Evolutionary conservation across 768 basidiomycete species (phyloP).

Genomic region (Mycena haematopus): DNA sequence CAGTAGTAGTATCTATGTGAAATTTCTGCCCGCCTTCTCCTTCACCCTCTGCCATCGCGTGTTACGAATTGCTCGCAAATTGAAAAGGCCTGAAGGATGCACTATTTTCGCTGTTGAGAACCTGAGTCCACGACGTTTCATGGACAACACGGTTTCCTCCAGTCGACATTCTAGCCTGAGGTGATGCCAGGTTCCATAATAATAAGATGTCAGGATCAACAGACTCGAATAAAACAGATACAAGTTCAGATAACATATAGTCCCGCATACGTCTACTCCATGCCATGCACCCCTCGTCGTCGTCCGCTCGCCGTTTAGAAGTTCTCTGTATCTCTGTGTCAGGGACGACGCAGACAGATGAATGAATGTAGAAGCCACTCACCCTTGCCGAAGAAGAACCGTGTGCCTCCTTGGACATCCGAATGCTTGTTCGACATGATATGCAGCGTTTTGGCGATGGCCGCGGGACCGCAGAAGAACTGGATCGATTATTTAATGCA

Average conservation of each 20-base stretch:
- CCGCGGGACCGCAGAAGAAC: conserved; percentile 72
- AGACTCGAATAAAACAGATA: conserved; percentile 28
- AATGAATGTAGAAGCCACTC: conserved; percentile 33
- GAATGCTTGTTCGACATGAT: conserved; percentile 70
- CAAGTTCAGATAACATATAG: conserved; percentile 19
- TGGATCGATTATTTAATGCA: not conserved
- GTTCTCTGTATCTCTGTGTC: conserved; percentile 23
- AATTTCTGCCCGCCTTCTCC: no score
- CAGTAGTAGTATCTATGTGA: no score
- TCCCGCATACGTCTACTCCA: conserved; percentile 19
- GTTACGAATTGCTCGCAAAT: no score
- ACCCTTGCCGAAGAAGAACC: conserved; percentile 76
- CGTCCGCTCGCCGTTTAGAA: conserved; percentile 19
- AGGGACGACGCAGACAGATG: not conserved
- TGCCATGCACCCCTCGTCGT: not conserved
- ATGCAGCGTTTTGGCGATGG: conserved; percentile 61
- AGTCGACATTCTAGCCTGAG: no score
- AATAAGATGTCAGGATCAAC: conserved; percentile 21
- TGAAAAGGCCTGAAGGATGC: no score
- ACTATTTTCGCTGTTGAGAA: no score
- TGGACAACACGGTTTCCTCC: no score
- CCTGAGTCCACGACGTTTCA: no score
- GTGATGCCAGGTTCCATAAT: conserved; percentile 4
- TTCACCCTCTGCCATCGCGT: no score
- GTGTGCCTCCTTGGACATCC: conserved; percentile 51